phyloP scores from a whole-genome alignment of 2,329 filamentous ascomycete species.

The Coleophoma crateriformis region DNA sequence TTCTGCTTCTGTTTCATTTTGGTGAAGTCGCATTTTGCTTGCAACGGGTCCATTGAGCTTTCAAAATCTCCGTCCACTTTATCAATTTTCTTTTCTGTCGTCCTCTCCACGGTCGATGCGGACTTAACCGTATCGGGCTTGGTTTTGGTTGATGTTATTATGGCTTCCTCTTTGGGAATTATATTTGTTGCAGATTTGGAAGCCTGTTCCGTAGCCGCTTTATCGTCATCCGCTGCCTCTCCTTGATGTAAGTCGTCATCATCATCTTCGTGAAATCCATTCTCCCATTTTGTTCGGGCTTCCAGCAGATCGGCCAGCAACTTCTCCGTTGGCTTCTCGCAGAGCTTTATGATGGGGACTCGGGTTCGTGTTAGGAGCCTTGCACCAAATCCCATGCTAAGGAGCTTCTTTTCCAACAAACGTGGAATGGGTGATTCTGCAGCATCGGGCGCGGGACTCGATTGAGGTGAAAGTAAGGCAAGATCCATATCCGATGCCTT shows the following conservation, averaged over 20 bases:
- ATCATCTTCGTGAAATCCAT: conserved; percentile 38
- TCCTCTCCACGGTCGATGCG: too few relatives aligned
- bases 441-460: conserved; percentile 45
- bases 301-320: conserved; percentile 56
- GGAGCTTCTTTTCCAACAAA: conserved; percentile 67
- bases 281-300: conserved; percentile 69
- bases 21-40: conserved; percentile 1
- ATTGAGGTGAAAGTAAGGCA: conserved; percentile 63
- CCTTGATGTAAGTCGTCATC: conserved; percentile 13
- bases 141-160: neutral
- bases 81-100: neutral
- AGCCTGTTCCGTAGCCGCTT: neutral
- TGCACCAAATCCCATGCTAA: conserved; percentile 69
- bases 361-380: conserved; percentile 72
- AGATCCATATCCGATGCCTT: conserved; percentile 90
- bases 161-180: too few relatives aligned
- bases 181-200: neutral
- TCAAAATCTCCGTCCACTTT: neutral
- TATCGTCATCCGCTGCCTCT: conserved; percentile 26
- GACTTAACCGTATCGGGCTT: neutral
- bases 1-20: conserved; percentile 21
- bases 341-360: conserved; percentile 85
- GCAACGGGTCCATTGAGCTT: neutral
- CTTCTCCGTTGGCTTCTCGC: conserved; percentile 59
- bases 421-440: conserved; percentile 62